These are phyloP conservation scores for Fremontodendron californicum DNA, from an alignment of 345 rosid genomes.

Conservation along the genomic window DNA sequence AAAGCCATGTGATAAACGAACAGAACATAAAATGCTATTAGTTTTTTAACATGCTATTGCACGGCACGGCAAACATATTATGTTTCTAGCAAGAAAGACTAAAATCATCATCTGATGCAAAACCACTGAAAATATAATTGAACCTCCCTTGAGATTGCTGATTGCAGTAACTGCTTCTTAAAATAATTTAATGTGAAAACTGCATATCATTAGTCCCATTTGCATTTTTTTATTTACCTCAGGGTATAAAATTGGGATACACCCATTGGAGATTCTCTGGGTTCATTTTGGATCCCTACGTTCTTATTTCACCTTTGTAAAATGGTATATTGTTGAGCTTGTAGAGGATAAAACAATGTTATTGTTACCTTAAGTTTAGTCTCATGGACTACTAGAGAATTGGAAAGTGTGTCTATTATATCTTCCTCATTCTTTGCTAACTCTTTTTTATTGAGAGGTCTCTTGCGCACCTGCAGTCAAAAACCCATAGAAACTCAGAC, in stretches of 20 bases:
- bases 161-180: not conserved
- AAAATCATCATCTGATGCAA: not conserved
- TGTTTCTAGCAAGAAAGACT: not conserved
- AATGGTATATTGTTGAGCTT: not conserved
- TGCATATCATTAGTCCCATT: not conserved
- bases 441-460: conserved; percentile 96
- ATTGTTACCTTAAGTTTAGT: conserved; percentile 79
- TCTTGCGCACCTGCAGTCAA: conserved; percentile 78
- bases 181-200: not conserved
- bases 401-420: conserved; percentile 68
- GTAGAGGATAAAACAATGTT: conserved; percentile 3
- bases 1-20: not conserved
- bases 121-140: not conserved
- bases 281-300: not conserved
- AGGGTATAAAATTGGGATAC: not conserved
- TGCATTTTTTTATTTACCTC: not conserved
- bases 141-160: not conserved
- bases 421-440: conserved; percentile 89
- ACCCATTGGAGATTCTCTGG: not conserved
- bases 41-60: not conserved
- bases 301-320: not conserved
- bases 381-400: conserved; percentile 79
- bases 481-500: conserved; percentile 7
- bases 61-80: not conserved
- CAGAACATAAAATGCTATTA: not conserved